A percentile compares a stretch with the other conserved stretches of the same genome.
Evolutionary conservation across 225 moss, liverwort and hornwort genomes (phyloP).

Genomic region (Lunularia cruciata): DNA sequence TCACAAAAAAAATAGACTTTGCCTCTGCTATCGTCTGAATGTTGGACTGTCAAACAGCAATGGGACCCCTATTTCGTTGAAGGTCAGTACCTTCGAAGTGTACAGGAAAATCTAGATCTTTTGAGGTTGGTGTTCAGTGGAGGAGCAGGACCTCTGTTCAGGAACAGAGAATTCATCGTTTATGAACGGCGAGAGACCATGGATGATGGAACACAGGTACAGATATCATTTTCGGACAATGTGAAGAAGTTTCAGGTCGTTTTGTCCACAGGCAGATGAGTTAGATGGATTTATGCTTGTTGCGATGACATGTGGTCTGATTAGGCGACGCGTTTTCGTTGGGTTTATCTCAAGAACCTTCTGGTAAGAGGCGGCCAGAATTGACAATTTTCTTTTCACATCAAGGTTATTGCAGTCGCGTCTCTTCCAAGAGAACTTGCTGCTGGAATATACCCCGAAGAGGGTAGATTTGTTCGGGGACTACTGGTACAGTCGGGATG

Average conservation of each 20-base stretch:
- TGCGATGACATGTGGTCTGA: background rate
- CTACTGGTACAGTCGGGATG: conserved; percentile 58
- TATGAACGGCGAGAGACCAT: conserved; percentile 64
- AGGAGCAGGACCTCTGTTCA: conserved; percentile 55
- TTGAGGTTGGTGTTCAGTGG: conserved; percentile 55
- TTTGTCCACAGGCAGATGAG: background rate
- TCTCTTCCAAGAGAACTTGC: conserved; percentile 55
- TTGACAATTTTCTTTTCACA: conserved; percentile 18
- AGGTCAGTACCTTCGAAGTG: conserved; percentile 47
- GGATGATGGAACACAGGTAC: conserved; percentile 64
- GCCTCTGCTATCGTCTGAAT: too few relatives aligned
- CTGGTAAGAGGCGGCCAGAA: background rate
- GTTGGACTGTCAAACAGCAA: conserved; percentile 35
- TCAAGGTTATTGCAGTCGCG: conserved; percentile 56
- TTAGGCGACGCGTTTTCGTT: background rate
- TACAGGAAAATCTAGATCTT: conserved; percentile 53
- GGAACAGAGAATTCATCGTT: conserved; percentile 63
- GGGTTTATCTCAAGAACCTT: background rate
- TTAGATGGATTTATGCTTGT: background rate
- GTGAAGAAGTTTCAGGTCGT: background rate
- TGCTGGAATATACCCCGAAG: conserved; percentile 53
- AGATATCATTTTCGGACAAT: background rate
- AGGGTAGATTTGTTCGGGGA: conserved; percentile 52
- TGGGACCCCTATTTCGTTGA: conserved; percentile 58
- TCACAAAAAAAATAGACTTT: background rate